Evolutionary conservation across 352 stramenopile genomes (phyloP).

Genomic region (Bremia lactucae): DNA sequence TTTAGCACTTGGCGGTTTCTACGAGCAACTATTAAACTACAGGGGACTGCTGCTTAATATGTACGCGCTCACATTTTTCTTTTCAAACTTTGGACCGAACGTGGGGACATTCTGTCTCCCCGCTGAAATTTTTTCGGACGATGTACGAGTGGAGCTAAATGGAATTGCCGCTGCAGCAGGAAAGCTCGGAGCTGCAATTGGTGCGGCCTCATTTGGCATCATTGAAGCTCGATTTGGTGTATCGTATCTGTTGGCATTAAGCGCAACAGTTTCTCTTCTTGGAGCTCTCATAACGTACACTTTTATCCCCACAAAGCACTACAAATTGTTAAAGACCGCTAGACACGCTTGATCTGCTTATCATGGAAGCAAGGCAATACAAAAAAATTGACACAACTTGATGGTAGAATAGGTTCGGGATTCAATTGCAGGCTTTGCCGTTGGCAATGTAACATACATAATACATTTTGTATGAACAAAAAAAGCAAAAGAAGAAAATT

Average conservation of each 20-base stretch:
- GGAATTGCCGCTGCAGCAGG: conserved; percentile 64
- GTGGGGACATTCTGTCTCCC: conserved; percentile 80
- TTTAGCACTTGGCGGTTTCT: conserved; percentile 37
- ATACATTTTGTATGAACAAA: too few relatives aligned
- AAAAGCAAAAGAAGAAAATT: too few relatives aligned
- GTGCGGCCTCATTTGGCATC: conserved; percentile 48
- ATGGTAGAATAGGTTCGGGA: too few relatives aligned
- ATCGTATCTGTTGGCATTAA: conserved; percentile 43
- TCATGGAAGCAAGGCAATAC: too few relatives aligned
- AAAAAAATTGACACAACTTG: too few relatives aligned
- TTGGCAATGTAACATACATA: too few relatives aligned
- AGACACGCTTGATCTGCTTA: too few relatives aligned
- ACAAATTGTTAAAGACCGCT: too few relatives aligned
- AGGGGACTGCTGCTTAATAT: conserved; percentile 43
- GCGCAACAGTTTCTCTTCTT: conserved; percentile 42
- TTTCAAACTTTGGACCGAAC: conserved; percentile 84
- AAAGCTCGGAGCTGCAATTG: conserved; percentile 63
- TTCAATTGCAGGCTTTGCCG: too few relatives aligned
- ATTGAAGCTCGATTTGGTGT: conserved; percentile 53
- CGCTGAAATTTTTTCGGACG: conserved; percentile 61
- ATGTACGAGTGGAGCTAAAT: conserved; percentile 71
- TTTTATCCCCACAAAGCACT: conserved; percentile 47
- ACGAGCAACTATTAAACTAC: conserved; percentile 33
- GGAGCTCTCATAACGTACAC: conserved; percentile 51
- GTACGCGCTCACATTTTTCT: conserved; percentile 81